phyloP scores from a whole-genome alignment of 1,139 yeast genomes.

The Saccharomyces hybrid region DNA sequence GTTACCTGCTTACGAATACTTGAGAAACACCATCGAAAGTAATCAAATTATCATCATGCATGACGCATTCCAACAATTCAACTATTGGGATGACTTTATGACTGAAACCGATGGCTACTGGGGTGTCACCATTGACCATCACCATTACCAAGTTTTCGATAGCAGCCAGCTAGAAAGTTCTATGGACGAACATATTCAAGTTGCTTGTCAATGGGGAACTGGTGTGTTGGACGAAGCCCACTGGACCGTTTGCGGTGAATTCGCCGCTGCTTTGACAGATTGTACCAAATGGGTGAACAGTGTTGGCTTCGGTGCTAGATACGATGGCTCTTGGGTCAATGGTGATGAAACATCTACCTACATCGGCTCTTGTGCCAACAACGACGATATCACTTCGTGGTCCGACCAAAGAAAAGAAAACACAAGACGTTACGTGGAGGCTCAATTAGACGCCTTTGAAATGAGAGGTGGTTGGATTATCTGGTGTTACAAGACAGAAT shows the following conservation, averaged over 20 bases:
- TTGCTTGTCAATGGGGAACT: conserved; percentile 59
- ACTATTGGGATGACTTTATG: conserved; percentile 58
- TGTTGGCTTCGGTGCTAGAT: conserved; percentile 81
- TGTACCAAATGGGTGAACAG: conserved; percentile 92
- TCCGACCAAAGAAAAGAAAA: conserved; percentile 46
- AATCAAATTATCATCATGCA: conserved; percentile 34
- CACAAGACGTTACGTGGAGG: conserved; percentile 71
- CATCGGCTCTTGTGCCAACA: conserved; percentile 59
- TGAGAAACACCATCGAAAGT: conserved; percentile 29
- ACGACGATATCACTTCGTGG: conserved; percentile 55
- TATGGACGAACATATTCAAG: conserved; percentile 53
- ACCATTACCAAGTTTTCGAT: conserved; percentile 86
- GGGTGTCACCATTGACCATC: conserved; percentile 80
- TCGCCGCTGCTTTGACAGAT: conserved; percentile 91
- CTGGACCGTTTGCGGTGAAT: conserved; percentile 83
- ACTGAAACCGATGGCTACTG: conserved; percentile 38
- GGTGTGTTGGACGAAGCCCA: conserved; percentile 47
- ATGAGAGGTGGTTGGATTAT: conserved; percentile 74
- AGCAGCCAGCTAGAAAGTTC: conserved; percentile 35
- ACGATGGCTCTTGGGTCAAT: conserved; percentile 49
- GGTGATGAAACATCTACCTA: conserved; percentile 37
- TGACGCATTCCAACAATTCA: conserved; percentile 51
- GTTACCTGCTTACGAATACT: conserved; percentile 31
- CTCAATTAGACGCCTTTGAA: conserved; percentile 81
- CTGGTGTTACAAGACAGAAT: conserved; percentile 91